Conservation (phyloP, 495 filamentous ascomycete genomes). For the Aspergillus biplanus region DNA sequence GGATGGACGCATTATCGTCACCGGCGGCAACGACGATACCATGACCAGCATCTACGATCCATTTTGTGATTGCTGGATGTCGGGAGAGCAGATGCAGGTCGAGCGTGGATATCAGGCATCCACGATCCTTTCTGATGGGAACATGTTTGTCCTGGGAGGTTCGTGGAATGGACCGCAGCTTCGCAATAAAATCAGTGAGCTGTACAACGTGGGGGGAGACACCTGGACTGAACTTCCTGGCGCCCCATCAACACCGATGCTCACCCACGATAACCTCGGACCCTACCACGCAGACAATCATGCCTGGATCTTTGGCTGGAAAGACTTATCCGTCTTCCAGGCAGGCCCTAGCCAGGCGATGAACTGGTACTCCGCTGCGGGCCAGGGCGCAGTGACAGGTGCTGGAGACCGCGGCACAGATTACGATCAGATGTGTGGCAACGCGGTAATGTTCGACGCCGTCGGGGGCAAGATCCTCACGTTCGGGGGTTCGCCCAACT, state of each 20-base stretch:
- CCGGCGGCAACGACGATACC: conserved; percentile 50
- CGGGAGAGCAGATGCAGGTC: conserved; percentile 46
- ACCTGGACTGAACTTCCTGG: conserved; percentile 44
- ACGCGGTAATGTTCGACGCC: conserved; percentile 61
- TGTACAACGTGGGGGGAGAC: conserved; percentile 47
- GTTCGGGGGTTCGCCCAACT: conserved; percentile 52
- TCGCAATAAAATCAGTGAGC: conserved; percentile 54
- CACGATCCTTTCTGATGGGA: conserved; percentile 55
- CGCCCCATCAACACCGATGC: conserved; percentile 47
- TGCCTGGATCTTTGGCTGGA: conserved; percentile 65
- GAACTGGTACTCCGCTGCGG: conserved; percentile 60
- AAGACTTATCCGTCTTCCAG: conserved; percentile 56
- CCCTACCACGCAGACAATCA: conserved; percentile 59
- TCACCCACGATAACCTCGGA: conserved; percentile 49
- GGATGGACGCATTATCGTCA: conserved; percentile 55
- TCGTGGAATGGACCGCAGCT: conserved; percentile 51
- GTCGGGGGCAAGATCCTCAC: conserved; percentile 57
- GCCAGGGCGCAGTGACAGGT: conserved; percentile 36
- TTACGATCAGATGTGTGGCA: conserved; percentile 56
- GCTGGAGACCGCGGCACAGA: conserved; percentile 46
- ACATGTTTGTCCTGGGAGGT: conserved; percentile 64
- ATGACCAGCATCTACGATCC: conserved; percentile 53
- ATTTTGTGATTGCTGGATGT: conserved; percentile 30
- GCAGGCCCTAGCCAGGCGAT: conserved; percentile 58
- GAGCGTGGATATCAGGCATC: conserved; percentile 61